Conservation (phyloP, 495 filamentous ascomycete species). For the Aspergillus olivimuriae region DNA sequence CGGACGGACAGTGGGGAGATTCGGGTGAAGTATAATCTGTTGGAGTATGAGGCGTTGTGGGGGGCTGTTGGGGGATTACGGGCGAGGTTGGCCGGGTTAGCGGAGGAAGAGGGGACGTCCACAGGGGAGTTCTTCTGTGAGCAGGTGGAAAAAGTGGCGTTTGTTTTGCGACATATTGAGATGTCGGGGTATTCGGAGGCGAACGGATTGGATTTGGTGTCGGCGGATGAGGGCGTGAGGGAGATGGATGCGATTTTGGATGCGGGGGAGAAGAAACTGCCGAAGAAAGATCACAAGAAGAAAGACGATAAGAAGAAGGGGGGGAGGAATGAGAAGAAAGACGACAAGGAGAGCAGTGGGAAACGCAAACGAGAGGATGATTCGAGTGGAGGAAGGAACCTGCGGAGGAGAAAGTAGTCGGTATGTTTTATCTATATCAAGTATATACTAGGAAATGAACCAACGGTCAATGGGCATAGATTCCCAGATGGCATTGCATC, state of each 20-base stretch:
- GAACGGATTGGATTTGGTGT: background rate
- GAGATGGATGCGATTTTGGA: background rate
- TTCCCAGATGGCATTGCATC: no score
- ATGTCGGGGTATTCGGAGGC: conserved; percentile 17
- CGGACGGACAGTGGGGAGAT: conserved; percentile 32
- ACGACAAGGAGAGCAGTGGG: no score
- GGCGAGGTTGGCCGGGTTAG: conserved; percentile 35
- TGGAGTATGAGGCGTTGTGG: conserved; percentile 55
- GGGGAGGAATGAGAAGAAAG: background rate
- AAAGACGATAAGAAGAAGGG: background rate
- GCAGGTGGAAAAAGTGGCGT: conserved; percentile 65
- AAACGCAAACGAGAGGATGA: no score
- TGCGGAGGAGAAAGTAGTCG: no score
- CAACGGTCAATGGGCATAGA: no score
- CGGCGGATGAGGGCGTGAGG: background rate
- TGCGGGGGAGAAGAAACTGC: background rate
- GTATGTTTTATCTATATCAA: no score
- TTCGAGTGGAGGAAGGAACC: no score
- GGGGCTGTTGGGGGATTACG: conserved; percentile 36
- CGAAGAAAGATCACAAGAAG: background rate
- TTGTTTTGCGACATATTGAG: conserved; percentile 41
- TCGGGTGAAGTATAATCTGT: conserved; percentile 56
- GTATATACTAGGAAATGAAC: no score
- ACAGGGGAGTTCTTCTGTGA: conserved; percentile 49
- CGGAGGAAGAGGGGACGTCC: conserved; percentile 7